Percentiles rank a stretch among this genome's conserved stretches.
Conservation (phyloP, 2,329 filamentous ascomycete genomes). For the Penicillium sp. region DNA sequence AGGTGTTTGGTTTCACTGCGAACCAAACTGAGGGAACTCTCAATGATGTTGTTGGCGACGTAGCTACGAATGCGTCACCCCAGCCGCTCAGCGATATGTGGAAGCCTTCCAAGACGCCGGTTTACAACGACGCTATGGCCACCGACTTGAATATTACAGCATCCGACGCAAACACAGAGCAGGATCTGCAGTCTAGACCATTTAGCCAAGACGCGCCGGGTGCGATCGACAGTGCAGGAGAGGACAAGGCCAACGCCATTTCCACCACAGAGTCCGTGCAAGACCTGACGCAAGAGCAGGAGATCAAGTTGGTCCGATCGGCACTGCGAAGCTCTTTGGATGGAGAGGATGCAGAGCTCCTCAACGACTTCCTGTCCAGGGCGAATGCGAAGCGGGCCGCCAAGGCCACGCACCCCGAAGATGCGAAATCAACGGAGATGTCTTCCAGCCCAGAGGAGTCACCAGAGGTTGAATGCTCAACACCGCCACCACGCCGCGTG, state of each 20-base stretch:
- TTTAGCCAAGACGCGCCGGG: conserved; percentile 3
- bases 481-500: conserved; percentile 35
- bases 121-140: conserved; percentile 15
- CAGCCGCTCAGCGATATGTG: conserved; percentile 4
- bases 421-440: conserved; percentile 17
- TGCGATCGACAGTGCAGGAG: conserved; percentile 1
- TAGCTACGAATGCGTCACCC: conserved; percentile 12
- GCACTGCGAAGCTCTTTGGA: conserved; percentile 40
- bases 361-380: conserved; percentile 43
- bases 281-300: conserved; percentile 33
- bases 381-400: conserved; percentile 44
- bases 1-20: background rate
- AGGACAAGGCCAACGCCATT: conserved; percentile 2
- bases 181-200: conserved; percentile 14
- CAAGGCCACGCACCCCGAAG: conserved; percentile 30
- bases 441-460: conserved; percentile 18
- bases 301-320: conserved; percentile 37
- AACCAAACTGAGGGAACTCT: background rate
- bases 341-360: conserved; percentile 41
- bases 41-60: conserved; percentile 8
- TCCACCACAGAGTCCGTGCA: conserved; percentile 22
- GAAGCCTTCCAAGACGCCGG: conserved; percentile 4
- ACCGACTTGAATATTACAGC: background rate
- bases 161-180: conserved; percentile 12
- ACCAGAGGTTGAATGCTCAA: conserved; percentile 26